Conservation (phyloP, 805 yeast genomes). For the Dipodascus geniculatus region DNA sequence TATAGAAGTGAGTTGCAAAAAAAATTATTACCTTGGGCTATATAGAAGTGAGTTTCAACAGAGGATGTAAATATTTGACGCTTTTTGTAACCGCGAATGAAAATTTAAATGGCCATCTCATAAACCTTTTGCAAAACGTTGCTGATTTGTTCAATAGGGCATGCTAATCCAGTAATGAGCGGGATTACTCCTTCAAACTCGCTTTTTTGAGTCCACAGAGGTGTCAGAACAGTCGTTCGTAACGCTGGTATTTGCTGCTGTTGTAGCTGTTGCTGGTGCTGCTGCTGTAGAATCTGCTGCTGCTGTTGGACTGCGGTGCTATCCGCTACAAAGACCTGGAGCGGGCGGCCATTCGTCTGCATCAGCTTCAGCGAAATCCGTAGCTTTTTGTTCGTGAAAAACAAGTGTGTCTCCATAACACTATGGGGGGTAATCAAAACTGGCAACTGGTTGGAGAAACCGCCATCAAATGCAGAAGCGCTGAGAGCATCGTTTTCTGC, state of each 20-base stretch:
- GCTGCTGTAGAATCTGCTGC: constrained; percentile 2
- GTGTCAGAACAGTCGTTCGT: constrained; percentile 1
- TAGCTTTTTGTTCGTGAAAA: background rate
- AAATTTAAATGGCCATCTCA: constrained; percentile 1
- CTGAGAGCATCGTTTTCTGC: background rate
- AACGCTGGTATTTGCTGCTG: constrained; percentile 1
- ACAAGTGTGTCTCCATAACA: background rate
- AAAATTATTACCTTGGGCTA: background rate
- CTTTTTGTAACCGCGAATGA: background rate
- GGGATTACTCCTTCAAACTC: constrained; percentile 13
- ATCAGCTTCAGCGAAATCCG: background rate
- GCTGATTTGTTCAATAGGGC: constrained; percentile 12
- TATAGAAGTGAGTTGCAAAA: background rate
- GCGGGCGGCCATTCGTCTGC: background rate
- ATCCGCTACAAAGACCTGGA: constrained; percentile 2
- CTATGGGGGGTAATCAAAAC: background rate
- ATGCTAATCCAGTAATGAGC: constrained; percentile 15
- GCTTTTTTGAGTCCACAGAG: constrained; percentile 7
- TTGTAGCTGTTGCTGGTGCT: constrained; percentile 3
- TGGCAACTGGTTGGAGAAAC: background rate
- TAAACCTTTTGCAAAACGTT: background rate
- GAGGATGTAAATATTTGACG: too few relatives aligned
- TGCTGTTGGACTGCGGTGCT: constrained; percentile 1
- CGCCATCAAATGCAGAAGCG: background rate
- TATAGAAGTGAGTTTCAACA: background rate